Evolutionary conservation across 1,139 yeast genomes (phyloP).

Genomic region (Taphrina communis): DNA sequence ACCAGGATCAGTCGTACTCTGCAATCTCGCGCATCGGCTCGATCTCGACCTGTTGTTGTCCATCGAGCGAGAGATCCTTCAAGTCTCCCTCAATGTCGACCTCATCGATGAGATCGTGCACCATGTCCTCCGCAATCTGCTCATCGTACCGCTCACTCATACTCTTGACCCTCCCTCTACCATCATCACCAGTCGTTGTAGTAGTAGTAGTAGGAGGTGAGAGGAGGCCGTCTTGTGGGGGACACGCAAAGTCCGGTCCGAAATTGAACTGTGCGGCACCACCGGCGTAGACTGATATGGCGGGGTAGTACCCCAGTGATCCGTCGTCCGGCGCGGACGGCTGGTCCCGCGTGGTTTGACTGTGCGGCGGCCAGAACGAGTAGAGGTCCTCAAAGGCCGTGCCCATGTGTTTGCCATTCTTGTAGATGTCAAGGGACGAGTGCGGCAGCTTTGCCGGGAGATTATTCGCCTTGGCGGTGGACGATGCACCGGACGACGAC

Average conservation of each 20-base stretch:
- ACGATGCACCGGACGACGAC: too few species aligned
- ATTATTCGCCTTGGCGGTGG: too few species aligned
- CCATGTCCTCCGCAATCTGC: constrained; percentile 77
- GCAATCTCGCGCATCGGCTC: constrained; percentile 30
- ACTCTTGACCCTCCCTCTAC: constrained; percentile 53
- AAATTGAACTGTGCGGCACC: constrained; percentile 75
- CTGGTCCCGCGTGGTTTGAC: constrained; percentile 50
- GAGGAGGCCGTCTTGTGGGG: constrained; percentile 51
- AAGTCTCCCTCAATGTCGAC: constrained; percentile 62
- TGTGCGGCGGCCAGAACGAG: constrained; percentile 79
- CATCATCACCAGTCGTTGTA: too few species aligned
- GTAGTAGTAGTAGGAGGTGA: not conserved
- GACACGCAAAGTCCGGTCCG: constrained; percentile 66
- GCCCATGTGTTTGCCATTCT: constrained; percentile 76
- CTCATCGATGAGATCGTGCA: constrained; percentile 85
- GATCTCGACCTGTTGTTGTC: constrained; percentile 23
- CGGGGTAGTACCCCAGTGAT: constrained; percentile 86
- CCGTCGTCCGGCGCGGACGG: constrained; percentile 66
- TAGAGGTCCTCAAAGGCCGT: constrained; percentile 69
- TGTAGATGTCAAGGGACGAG: constrained; percentile 69
- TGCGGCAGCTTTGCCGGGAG: constrained; percentile 55
- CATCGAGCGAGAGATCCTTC: constrained; percentile 26
- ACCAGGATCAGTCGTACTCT: constrained; percentile 15
- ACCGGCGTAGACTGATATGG: constrained; percentile 78
- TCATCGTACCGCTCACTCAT: constrained; percentile 70